Evolutionary conservation across 2,329 filamentous ascomycete species (phyloP), one percentile per base, ranked within the genome.

Genomic region (Lasiodiplodia sp.): DNA sequence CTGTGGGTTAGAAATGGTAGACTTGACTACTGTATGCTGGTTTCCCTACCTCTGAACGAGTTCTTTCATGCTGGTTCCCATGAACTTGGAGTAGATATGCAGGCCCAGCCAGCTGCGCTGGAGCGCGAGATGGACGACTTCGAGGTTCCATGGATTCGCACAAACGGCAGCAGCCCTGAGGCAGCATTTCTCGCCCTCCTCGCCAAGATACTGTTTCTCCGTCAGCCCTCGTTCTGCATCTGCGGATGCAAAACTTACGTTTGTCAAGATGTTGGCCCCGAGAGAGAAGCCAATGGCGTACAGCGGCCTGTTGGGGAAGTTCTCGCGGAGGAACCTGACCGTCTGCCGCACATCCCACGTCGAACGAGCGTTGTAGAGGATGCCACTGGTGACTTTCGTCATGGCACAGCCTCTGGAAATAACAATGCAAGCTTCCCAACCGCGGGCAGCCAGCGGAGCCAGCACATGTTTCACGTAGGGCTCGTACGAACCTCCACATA

Each of bases 261-360:
- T 97, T 11, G 92, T 92, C 72, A 97, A 81, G 73, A 97, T 97
- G 77, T 97, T 97, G 34, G 92, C 94, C 8, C 94, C 94, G 0
- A 97, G 84, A 0, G 92, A 96, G 80, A 96, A 97, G 0, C 94
- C 94, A 68, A 97, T 85, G 3, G 89, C 94, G 77, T 93, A 97
- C 4, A 97, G 82, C 1, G 92, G 92, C 67, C 94, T 85, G 72
- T 96, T 94, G 0, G 94, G 94, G 76, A 92, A 97, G 10, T 84
- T 91, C 76, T 88, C 82, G 68, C 87, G 86, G 55, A 94, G 80
- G 92, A 93, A 97, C 71, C 89, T 90, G 34, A 96, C 88, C 0
- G 87, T 84, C 82, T 96, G 93, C 66, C 93, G 88, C 56, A 92
- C 80, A 82, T 97, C 94, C 92, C 93, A 97, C 0, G 94, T 97